Evolutionary conservation across 352 stramenopile species (phyloP).

Genomic region (Aphanomyces stellatus): DNA sequence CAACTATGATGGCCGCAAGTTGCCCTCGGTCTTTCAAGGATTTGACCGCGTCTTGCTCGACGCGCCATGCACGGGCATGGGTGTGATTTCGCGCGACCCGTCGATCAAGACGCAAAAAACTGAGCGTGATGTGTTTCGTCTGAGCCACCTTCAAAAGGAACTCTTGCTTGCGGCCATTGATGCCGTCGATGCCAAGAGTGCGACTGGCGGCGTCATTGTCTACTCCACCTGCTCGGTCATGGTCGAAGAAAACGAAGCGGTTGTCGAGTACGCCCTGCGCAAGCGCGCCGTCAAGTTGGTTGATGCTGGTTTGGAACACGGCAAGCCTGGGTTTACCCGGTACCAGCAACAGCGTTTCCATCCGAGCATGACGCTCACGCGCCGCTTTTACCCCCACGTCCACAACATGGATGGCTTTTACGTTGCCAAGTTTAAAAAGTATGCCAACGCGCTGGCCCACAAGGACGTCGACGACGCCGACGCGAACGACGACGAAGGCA

Average conservation of each 20-base stretch:
- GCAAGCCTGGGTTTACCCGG: slow-evolving; percentile 86
- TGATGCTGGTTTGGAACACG: slow-evolving; percentile 96
- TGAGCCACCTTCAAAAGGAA: slow-evolving; percentile 98
- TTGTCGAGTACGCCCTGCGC: slow-evolving; percentile 98
- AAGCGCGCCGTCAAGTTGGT: slow-evolving; percentile 99
- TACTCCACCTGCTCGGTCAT: slow-evolving; percentile 98
- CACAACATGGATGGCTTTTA: slow-evolving; percentile 99
- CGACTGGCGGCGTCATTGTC: slow-evolving; percentile 96
- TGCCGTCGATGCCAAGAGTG: slow-evolving; percentile 93
- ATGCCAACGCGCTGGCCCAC: slow-evolving; percentile 86
- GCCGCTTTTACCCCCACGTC: slow-evolving; percentile 98
- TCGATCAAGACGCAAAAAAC: slow-evolving; percentile 99
- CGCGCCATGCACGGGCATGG: slow-evolving; percentile 96
- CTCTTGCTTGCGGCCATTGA: slow-evolving; percentile 98
- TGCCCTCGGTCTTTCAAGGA: slow-evolving; percentile 89
- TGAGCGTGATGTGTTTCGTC: slow-evolving; percentile 75
- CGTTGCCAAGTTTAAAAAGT: slow-evolving; percentile 99
- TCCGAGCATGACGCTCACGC: slow-evolving; percentile 90
- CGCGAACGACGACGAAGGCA: slow-evolving; percentile 52
- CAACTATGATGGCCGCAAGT: slow-evolving; percentile 95
- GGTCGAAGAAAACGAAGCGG: slow-evolving; percentile 92
- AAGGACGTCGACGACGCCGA: slow-evolving; percentile 43
- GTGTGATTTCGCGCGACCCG: slow-evolving; percentile 97
- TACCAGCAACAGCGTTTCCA: slow-evolving; percentile 98
- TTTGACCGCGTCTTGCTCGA: slow-evolving; percentile 99